Base-by-base conservation (phyloP, 2,329 filamentous ascomycete species). In the Ophiosphaerella herpotricha region DNA sequence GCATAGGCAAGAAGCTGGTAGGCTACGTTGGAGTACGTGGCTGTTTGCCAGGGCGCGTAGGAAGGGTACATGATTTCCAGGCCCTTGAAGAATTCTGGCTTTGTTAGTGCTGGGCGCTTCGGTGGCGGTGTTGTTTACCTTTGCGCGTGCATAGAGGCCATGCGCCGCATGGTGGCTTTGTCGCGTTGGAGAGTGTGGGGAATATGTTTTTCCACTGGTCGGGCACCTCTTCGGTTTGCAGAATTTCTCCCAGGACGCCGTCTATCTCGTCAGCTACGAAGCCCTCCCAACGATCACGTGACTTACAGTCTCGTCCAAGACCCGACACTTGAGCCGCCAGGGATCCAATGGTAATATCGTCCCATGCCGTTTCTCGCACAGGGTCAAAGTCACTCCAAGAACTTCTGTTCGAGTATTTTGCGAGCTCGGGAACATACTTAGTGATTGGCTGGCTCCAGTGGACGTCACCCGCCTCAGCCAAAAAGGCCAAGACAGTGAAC, bases 1-100 rank as follows among this genome's bases (percentile, higher is more conserved):
- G 64, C 74, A 63, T 70, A 75, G 37, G 54, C 75, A 40, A 75
- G 49, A 3, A 74, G 54, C 41, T 67, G 66, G 34, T 70, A 76
- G 1, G 63, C 65, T 4, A 66, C 66, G 40, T 77, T 74, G 3
- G 73, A 72, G 51, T 75, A 75, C 1, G 59, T 58, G 0, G 68
- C 64, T 0, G 63, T 70, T 5, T 68, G 63, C 48, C 61, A 76
- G 26, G 60, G 64, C 50, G 67, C 45, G 18, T 67, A 63, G 2
- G 70, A 58, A 1, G 74, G 71, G 41, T 67, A 69, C 46, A 67
- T 61, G 16, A 58, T 55, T 6, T 69, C 49, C 0, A 75, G 43
- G 1, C 72, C 72, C 3, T 57, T 41, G 48, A 75, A 70, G 52
- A 75, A 73, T 12, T 72, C 73, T 75, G 35, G 13, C 1, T 16